Evolutionary conservation across 257 asterid species (phyloP), one percentile per base, ranked within the genome.

Genomic region (Orobanche coerulescens): DNA sequence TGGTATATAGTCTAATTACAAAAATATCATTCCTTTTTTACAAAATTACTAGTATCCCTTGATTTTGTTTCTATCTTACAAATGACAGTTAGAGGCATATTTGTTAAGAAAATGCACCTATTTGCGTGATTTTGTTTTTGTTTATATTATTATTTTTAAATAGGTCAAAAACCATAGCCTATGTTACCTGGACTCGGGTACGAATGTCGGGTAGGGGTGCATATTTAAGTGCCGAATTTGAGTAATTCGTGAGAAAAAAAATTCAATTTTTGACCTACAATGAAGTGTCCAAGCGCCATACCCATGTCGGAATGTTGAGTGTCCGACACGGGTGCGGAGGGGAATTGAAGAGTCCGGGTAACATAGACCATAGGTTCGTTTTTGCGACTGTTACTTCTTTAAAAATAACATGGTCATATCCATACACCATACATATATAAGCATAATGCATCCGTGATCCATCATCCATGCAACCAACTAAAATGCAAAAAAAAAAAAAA

Each of bases 361-460:
- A n/a, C n/a, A n/a, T n/a, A n/a, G n/a, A n/a, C n/a, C n/a, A n/a
- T n/a, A 40, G 47, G 47, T 3, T 13, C 6, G 3, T 43, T 14
- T 4, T 16, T 16, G 24, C 7, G 12, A 16, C 12, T 6, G 7
- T 43, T 23, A 22, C 1, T 26, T 68, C 31, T 59, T 58, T 25
- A 13, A 25, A 50, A 43, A 12, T 44, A 15, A 58, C 54, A 48
- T 61, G 65, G 40, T 61, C 53, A 34, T 30, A 61, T 57, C 20
- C 60, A 54, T 62, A 60, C 63, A 65, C 51, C 62, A 65, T 31
- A 65, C 59, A 30, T 22, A 23, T 31, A 47, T 47, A 22, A 49
- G n/a, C 31, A 49, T 19, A 9, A n/a, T n/a, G n/a, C 56, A 20
- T 23, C 1, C 34, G 22, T 50, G 33, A 50, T 56, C 1, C 34